These are phyloP conservation scores for Pleurotus citrinopileatus DNA, from an alignment of 768 basidiomycete species.

Conservation along the genomic window DNA sequence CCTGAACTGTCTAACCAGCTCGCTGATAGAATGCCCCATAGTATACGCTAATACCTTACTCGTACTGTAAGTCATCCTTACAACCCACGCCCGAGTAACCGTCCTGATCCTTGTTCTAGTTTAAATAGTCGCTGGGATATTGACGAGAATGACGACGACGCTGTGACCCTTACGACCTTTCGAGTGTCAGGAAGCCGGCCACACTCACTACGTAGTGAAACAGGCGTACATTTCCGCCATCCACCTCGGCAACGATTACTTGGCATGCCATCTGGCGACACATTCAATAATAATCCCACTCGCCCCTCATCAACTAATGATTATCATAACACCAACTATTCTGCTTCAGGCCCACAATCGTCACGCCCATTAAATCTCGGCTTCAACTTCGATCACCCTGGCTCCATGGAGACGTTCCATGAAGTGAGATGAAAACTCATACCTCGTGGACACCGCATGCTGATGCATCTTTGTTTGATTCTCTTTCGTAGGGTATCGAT, in stretches of 20 bases:
- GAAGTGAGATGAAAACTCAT: no score
- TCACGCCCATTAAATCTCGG: neutral
- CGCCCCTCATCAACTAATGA: neutral
- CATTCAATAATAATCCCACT: neutral
- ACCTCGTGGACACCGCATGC: no score
- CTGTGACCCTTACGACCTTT: neutral
- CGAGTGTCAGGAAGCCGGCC: conserved; percentile 1
- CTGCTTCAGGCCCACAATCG: neutral
- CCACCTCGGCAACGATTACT: neutral
- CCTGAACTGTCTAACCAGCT: neutral
- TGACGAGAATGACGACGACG: neutral
- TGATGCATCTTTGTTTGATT: neutral
- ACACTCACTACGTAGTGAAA: neutral
- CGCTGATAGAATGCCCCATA: neutral
- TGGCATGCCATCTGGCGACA: neutral
- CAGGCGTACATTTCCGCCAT: neutral
- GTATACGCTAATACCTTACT: conserved; percentile 7
- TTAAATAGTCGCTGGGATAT: conserved; percentile 4
- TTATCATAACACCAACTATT: neutral
- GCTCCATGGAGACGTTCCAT: neutral
- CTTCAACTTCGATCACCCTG: neutral
- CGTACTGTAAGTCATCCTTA: neutral
- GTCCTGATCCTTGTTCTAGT: neutral
- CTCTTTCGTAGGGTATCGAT: neutral
- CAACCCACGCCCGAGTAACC: neutral